Base-by-base conservation (phyloP, 345 rosid species). In the Linum tenue region DNA sequence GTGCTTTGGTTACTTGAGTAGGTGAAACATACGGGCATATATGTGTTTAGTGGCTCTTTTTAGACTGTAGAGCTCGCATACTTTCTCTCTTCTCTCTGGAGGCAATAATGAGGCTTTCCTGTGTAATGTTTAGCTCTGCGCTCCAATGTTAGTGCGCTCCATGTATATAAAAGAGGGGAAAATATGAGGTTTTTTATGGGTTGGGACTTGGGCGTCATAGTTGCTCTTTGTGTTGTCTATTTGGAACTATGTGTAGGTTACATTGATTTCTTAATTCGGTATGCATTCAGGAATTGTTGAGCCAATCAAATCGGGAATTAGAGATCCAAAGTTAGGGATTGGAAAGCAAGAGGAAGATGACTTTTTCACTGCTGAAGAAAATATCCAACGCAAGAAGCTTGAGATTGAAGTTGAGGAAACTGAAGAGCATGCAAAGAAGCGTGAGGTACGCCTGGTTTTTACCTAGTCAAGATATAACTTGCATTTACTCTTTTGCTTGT, bases 261-360 rank as follows among this genome's bases (percentile, higher is more conserved):
- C 41, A 62, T 4, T 50, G 41, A 43, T 35, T 57, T 51, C 39
- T 37, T 31, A 12, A 4, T 68, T 3, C 17, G 43, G 63, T 57
- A 31, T 15, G 0, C 17, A 14, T 69, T 39, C 79, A 92, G 99
- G 96, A 61, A 94, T 94, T 37, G 73, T 70, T 37, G 99, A 94
- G 77, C 99, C 99, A 5, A 86, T 90, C 69, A 88, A 87, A 76
- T 94, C 99, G 5, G 99, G 90, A 69, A 92, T 92, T 31, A 84
- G 97, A 72, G 97, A 90, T 59, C 86, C 96, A 11, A 94, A 86
- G 74, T 80, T 94, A 39, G 97, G 99, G 59, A 71, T 94, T 75
- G 99, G 99, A 37, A 94, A 94, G 63, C 99, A 94, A 80, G 99
- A 94, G 81, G 96, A 94, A 75, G 97, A 94, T 56, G 99, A 94